Percentiles rank a stretch among this genome's conserved stretches.
These are phyloP conservation scores for Sporodiniella umbellata DNA, from an alignment of 371 early-diverging fungal genomes.

Conservation along the genomic window DNA sequence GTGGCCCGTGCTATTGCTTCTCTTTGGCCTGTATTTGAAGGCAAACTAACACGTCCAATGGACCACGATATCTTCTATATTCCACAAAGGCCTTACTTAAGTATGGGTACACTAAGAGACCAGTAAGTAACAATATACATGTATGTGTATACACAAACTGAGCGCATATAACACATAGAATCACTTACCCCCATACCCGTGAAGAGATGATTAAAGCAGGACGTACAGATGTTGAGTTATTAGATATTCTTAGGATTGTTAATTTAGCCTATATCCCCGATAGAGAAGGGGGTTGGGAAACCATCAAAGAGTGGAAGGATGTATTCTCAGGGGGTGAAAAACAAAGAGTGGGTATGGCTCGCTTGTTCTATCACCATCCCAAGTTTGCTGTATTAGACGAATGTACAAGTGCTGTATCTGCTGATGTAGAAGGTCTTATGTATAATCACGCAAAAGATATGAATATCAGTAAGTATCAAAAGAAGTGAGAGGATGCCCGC, in stretches of 20 bases:
- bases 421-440: slow-evolving; percentile 89
- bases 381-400: slow-evolving; percentile 76
- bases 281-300: slow-evolving; percentile 88
- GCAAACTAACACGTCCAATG: slow-evolving; percentile 64
- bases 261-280: slow-evolving; percentile 73
- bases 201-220: slow-evolving; percentile 70
- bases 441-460: slow-evolving; percentile 84
- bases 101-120: slow-evolving; percentile 80
- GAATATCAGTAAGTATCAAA: slow-evolving; percentile 74
- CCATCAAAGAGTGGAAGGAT: slow-evolving; percentile 88
- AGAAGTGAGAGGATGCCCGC: too few relatives aligned
- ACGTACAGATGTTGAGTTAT: slow-evolving; percentile 77
- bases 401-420: slow-evolving; percentile 82
- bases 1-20: slow-evolving; percentile 80
- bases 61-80: slow-evolving; percentile 78
- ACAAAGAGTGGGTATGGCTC: slow-evolving; percentile 78
- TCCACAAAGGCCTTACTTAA: slow-evolving; percentile 88
- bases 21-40: slow-evolving; percentile 86
- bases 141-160: not conserved
- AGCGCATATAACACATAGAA: slow-evolving; percentile 21
- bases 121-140: slow-evolving; percentile 57
- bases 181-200: slow-evolving; percentile 86
- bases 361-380: slow-evolving; percentile 83
- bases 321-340: slow-evolving; percentile 91
- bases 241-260: slow-evolving; percentile 67